phyloP scores from a whole-genome alignment of 1,284 basidiomycete genomes.

The Puccinia triticina region DNA sequence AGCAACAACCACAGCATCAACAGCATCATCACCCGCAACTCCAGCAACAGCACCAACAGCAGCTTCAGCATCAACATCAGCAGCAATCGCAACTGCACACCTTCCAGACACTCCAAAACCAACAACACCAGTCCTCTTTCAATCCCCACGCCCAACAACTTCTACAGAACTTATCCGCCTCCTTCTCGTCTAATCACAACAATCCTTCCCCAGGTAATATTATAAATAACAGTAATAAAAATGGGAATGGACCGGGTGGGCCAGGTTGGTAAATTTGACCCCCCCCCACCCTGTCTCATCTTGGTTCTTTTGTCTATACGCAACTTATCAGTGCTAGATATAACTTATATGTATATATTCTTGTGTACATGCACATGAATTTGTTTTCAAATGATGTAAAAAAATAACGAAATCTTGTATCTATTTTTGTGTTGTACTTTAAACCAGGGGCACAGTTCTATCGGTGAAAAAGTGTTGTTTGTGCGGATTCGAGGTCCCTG shows the following conservation, averaged over 20 bases:
- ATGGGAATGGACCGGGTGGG: background rate
- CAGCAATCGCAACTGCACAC: background rate
- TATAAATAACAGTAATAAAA: background rate
- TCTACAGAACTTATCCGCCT: slow-evolving; percentile 16
- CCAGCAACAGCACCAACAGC: background rate
- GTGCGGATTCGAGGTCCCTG: no score
- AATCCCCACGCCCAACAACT: slow-evolving; percentile 33
- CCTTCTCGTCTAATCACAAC: background rate
- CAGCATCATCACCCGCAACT: background rate
- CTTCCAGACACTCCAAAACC: background rate
- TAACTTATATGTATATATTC: no score
- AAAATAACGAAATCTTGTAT: no score
- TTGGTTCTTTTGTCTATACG: no score
- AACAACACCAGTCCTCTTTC: slow-evolving; percentile 1
- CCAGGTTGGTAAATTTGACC: no score
- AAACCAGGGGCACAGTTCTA: no score
- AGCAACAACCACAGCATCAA: slow-evolving; percentile 1
- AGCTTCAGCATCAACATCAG: background rate
- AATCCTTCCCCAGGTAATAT: background rate
- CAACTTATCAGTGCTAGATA: no score
- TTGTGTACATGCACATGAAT: no score
- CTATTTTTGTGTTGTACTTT: no score
- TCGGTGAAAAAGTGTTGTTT: no score
- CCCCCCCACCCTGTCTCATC: no score
- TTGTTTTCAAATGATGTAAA: no score